Base-by-base conservation (phyloP, 2,329 filamentous ascomycete genomes). In the Penicillium freii region DNA sequence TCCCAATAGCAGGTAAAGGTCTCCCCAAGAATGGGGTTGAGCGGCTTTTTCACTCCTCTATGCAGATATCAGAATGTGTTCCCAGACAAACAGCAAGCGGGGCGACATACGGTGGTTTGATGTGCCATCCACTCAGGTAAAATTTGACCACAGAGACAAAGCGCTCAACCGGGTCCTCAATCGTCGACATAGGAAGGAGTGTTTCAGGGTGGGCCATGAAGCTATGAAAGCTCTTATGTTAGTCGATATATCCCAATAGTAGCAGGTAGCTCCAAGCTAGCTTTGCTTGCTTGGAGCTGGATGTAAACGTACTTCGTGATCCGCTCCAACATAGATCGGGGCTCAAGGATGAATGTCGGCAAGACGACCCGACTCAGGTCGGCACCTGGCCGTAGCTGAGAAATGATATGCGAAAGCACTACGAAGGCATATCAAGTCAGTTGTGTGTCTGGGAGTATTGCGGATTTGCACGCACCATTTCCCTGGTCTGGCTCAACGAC, bases 201-300 rank as follows among this genome's bases (percentile, higher is more conserved):
- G 92, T 95, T 77, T 99, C 94, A 40, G 94, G 94, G 73, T 99
- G 94, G 68, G 93, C 95, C 94, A 99, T 99, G 82, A 99, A 99
- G 81, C 92, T 97, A 72, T 58, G 52, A 42, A 17, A 25, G 47
- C 40, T 43, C 33, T 39, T 34, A 36, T 15, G 15, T 56, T 33
- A 56, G 46, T 31, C 23, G 17, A 29, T 13, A 15, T 36, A 11
- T 25, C 17, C 29, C 3, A n/a, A 43, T 36, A 2, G 11, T 36
- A 27, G 21, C 4, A 25, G 27, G 17, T 17, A 47, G 46, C 40
- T 33, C 33, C 47, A 31, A 40, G 45, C 25, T 15, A 9, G 17
- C 21, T 34, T 7, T 7, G 39, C 27, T 45, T 43, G 29, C 23
- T 39, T 43, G 29, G 44, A 47, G 31, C 31, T 33, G 44, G 23